Evolutionary conservation across 2,329 filamentous ascomycete genomes (phyloP).

Genomic region (Colletotrichum eleusines): DNA sequence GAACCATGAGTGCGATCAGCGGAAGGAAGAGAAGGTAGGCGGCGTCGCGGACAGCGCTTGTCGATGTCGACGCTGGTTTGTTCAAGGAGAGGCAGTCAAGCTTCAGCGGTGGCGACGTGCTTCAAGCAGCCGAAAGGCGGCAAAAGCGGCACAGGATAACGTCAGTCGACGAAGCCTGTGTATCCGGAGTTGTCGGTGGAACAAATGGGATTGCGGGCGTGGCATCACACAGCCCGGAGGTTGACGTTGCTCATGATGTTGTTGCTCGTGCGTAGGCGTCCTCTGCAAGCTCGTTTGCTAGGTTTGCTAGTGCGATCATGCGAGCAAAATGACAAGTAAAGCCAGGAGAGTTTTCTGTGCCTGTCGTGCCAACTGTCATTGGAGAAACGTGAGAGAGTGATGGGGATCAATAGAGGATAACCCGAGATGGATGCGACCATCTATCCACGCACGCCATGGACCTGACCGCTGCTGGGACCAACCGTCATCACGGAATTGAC

Average conservation of each 20-base stretch:
- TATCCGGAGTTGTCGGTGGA: slow-evolving; percentile 19
- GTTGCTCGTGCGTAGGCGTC: not conserved
- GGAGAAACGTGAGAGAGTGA: slow-evolving; percentile 17
- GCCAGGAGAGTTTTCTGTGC: not conserved
- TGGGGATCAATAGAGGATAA: too few species aligned
- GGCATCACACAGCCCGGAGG: not conserved
- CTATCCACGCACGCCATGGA: too few species aligned
- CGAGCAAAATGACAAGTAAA: slow-evolving; percentile 9
- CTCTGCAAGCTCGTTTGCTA: slow-evolving; percentile 19
- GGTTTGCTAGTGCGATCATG: slow-evolving; percentile 12
- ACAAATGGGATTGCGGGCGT: not conserved
- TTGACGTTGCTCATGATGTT: slow-evolving; percentile 13
- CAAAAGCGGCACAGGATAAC: not conserved
- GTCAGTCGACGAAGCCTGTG: slow-evolving; percentile 16
- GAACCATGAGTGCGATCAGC: slow-evolving; percentile 27
- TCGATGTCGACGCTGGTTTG: not conserved
- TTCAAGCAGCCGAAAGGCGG: slow-evolving; percentile 13
- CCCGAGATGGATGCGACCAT: not conserved
- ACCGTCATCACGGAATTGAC: slow-evolving; percentile 28
- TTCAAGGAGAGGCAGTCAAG: not conserved
- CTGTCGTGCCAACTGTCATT: slow-evolving; percentile 1
- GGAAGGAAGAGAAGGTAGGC: slow-evolving; percentile 17
- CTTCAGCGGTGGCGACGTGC: not conserved
- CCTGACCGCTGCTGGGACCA: slow-evolving; percentile 7
- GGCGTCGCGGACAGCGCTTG: slow-evolving; percentile 19